Conservation (phyloP, 176 grass and related monocot species). For the Thalia dealbata region DNA sequence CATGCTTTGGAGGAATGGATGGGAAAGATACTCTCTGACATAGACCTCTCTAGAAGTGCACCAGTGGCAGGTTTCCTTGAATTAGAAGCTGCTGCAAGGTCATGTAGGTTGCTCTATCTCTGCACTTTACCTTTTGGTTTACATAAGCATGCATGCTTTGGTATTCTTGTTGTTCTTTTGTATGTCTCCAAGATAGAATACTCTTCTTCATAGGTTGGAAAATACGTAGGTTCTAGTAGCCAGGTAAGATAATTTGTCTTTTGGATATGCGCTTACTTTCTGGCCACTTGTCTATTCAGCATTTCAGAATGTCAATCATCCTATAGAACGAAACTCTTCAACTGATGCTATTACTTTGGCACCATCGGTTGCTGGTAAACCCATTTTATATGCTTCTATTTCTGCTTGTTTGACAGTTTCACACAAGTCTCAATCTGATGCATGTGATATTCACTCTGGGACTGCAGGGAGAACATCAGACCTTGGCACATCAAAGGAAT, state of each 20-base stretch:
- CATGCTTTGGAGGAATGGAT: conserved; percentile 86
- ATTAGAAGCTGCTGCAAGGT: conserved; percentile 82
- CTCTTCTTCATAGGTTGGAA: not conserved
- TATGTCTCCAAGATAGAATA: no score
- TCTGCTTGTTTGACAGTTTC: conserved; percentile 21
- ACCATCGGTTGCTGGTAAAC: conserved; percentile 25
- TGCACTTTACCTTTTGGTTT: conserved; percentile 15
- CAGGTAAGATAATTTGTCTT: not conserved
- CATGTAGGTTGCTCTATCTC: conserved; percentile 36
- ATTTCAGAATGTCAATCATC: conserved; percentile 50
- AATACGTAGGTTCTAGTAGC: not conserved
- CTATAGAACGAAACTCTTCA: conserved; percentile 43
- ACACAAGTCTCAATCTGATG: conserved; percentile 3
- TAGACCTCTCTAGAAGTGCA: conserved; percentile 93
- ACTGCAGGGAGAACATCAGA: conserved; percentile 28
- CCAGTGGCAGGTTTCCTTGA: conserved; percentile 87
- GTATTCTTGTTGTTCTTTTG: not conserved
- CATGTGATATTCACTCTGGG: conserved; percentile 25
- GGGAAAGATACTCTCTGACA: conserved; percentile 88
- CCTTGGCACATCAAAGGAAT: conserved; percentile 12
- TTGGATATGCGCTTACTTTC: not conserved
- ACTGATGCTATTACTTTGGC: conserved; percentile 22
- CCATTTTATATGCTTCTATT: conserved; percentile 30
- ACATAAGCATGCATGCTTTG: not conserved
- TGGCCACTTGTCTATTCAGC: conserved; percentile 28